Evolutionary conservation across 306 rosid species (phyloP).

Genomic region (Vigna unguiculata): DNA sequence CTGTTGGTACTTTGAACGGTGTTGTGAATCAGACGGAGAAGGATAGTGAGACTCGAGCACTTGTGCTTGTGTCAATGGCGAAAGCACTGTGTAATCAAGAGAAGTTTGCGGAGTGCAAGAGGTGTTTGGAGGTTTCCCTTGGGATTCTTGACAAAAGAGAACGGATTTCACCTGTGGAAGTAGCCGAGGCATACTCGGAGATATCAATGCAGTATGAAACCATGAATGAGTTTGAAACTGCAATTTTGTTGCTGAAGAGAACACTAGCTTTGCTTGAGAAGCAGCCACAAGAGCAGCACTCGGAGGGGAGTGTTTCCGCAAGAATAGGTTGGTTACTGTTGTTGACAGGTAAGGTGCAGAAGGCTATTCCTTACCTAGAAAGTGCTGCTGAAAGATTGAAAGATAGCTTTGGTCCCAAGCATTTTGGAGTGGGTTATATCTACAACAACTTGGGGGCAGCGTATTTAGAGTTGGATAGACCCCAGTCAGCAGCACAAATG

Average conservation of each 20-base stretch:
- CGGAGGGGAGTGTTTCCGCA: constrained; percentile 89
- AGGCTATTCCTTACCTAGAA: constrained; percentile 91
- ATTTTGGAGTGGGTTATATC: constrained; percentile 93
- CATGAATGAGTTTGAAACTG: constrained; percentile 91
- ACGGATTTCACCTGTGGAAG: constrained; percentile 64
- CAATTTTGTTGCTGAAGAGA: constrained; percentile 80
- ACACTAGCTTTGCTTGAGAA: constrained; percentile 78
- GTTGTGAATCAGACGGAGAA: constrained; percentile 69
- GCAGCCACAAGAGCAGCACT: constrained; percentile 91
- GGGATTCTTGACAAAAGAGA: constrained; percentile 85
- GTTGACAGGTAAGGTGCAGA: constrained; percentile 85
- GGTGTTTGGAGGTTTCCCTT: constrained; percentile 81
- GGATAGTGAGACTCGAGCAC: constrained; percentile 79
- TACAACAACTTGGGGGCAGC: constrained; percentile 98
- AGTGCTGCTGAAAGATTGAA: constrained; percentile 85
- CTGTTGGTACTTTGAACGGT: constrained; percentile 72
- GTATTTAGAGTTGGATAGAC: constrained; percentile 87
- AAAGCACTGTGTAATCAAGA: constrained; percentile 85
- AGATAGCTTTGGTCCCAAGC: constrained; percentile 94
- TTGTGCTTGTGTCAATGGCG: constrained; percentile 84
- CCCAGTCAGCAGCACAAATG: constrained; percentile 96
- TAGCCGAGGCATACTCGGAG: constrained; percentile 87
- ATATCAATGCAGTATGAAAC: constrained; percentile 89
- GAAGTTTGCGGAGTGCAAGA: constrained; percentile 67
- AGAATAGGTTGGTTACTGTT: constrained; percentile 91